A percentile compares a stretch with the other conserved stretches of the same genome.
Evolutionary conservation across 1,284 basidiomycete genomes (phyloP).

Genomic region (Melampsora occidentalis): DNA sequence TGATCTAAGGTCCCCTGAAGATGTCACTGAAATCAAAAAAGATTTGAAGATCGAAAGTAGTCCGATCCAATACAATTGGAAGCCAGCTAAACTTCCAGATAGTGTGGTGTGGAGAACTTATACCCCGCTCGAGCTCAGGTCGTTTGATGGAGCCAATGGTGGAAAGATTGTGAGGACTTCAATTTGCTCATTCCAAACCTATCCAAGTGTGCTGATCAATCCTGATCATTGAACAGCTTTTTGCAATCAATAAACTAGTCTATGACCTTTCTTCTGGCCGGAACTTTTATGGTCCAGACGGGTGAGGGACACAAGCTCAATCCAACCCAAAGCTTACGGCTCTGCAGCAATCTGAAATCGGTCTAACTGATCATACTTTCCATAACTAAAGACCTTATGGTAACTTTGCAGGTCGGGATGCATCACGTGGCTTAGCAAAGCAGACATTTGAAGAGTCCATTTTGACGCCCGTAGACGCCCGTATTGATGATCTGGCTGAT

Average conservation of each 20-base stretch:
- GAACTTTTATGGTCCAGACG: conserved; percentile 40
- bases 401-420: conserved; percentile 51
- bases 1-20: conserved; percentile 23
- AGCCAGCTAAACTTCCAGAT: conserved; percentile 73
- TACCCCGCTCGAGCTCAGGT: conserved; percentile 68
- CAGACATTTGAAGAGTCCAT: conserved; percentile 50
- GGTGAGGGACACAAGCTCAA: conserved; percentile 3
- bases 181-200: neutral
- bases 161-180: conserved; percentile 19
- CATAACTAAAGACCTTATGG: conserved; percentile 19
- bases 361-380: neutral
- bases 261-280: conserved; percentile 37
- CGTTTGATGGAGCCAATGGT: conserved; percentile 62
- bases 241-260: conserved; percentile 35
- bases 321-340: no score
- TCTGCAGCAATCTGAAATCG: no score
- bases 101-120: conserved; percentile 71
- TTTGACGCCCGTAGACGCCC: conserved; percentile 48
- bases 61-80: conserved; percentile 70
- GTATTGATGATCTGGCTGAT: conserved; percentile 49
- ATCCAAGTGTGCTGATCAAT: neutral
- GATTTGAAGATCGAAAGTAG: conserved; percentile 10
- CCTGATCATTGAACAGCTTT: conserved; percentile 9
- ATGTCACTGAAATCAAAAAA: conserved; percentile 23
- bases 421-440: conserved; percentile 50